Conservation (phyloP, 2,329 filamentous ascomycete genomes). For the Pestalotiopsis sp. region DNA sequence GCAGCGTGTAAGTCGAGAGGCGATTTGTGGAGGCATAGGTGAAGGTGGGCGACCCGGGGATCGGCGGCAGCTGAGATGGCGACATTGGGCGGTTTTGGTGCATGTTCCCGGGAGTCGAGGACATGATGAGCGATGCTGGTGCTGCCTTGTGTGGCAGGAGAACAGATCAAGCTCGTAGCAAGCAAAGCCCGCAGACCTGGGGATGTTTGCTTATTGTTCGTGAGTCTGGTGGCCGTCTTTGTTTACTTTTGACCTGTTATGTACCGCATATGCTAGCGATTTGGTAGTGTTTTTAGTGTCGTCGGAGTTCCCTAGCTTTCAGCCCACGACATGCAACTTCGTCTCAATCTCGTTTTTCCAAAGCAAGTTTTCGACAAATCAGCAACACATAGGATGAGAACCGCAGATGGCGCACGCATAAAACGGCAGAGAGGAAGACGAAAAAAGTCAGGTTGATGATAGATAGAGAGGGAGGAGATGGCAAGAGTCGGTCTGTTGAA, state of each 20-base stretch:
- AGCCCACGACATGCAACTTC: neutral
- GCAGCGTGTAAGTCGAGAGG: slow-evolving; percentile 60
- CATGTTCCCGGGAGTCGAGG: neutral
- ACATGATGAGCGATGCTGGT: neutral
- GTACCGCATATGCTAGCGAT: neutral
- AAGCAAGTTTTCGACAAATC: neutral
- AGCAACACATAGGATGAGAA: neutral
- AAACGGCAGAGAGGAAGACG: neutral
- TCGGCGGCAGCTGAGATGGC: slow-evolving; percentile 59
- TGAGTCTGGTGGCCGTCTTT: slow-evolving; percentile 7
- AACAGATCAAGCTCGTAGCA: neutral
- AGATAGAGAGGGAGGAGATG: neutral
- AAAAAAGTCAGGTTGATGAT: neutral
- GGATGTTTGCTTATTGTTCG: neutral
- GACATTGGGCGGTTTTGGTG: slow-evolving; percentile 36
- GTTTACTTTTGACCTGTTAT: slow-evolving; percentile 6
- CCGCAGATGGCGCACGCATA: neutral
- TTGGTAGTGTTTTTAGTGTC: neutral
- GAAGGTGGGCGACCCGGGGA: slow-evolving; percentile 66
- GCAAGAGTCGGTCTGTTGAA: neutral
- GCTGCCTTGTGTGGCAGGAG: neutral
- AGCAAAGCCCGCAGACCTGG: neutral
- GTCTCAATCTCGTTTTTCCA: neutral
- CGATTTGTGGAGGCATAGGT: slow-evolving; percentile 66
- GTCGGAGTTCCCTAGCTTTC: neutral